Conservation (phyloP, 805 yeast species). For the Nakazawaea pomicola region DNA sequence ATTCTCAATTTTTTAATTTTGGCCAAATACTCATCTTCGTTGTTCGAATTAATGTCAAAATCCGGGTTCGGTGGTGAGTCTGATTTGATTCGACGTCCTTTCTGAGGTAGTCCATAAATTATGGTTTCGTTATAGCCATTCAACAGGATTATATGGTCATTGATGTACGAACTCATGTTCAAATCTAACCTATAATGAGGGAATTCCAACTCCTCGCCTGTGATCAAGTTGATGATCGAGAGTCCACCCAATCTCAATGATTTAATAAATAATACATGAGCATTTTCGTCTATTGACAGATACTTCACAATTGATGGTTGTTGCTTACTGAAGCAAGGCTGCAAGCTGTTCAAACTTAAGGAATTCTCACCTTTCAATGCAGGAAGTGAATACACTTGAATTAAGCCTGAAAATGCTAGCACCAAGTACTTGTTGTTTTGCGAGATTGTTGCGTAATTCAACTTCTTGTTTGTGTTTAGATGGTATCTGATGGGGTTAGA, state of each 20-base stretch:
- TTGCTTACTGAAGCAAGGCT: conserved; percentile 6
- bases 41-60: neutral
- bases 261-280: conserved; percentile 11
- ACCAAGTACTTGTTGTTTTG: conserved; percentile 8
- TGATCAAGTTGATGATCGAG: conserved; percentile 11
- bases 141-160: conserved; percentile 8
- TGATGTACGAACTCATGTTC: conserved; percentile 9
- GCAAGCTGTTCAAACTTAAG: neutral
- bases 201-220: conserved; percentile 11
- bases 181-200: conserved; percentile 12
- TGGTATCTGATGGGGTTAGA: conserved; percentile 9
- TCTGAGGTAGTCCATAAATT: conserved; percentile 11
- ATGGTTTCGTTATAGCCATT: conserved; percentile 10
- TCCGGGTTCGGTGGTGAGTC: too few relatives aligned
- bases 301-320: conserved; percentile 12
- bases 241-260: conserved; percentile 13
- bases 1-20: conserved; percentile 4
- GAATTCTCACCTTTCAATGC: neutral
- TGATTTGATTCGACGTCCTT: too few relatives aligned
- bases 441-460: conserved; percentile 10
- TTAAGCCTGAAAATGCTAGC: conserved; percentile 11
- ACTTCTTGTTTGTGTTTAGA: conserved; percentile 4
- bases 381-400: conserved; percentile 9
- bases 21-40: conserved; percentile 3
- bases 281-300: conserved; percentile 11